Evolutionary conservation across 305 asterid genomes (phyloP).

Genomic region (Salvia sclarea): DNA sequence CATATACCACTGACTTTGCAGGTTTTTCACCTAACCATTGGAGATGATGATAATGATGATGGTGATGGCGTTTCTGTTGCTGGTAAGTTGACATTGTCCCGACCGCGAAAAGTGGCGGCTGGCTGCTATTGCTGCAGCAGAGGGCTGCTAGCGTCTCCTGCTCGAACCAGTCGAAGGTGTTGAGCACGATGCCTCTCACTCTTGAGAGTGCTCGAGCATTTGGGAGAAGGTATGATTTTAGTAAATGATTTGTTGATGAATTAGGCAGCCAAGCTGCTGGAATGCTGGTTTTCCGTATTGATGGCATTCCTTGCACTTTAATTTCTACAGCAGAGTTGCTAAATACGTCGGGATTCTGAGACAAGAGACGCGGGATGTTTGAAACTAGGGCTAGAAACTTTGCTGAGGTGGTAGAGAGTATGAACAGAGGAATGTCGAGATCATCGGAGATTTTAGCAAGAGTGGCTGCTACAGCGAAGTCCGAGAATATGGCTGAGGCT

Average conservation of each 20-base stretch:
- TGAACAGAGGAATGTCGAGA: slow-evolving; percentile 34
- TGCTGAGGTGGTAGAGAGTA: slow-evolving; percentile 47
- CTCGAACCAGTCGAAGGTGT: slow-evolving; percentile 39
- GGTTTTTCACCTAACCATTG: slow-evolving; percentile 38
- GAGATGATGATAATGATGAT: neutral
- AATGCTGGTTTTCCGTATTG: slow-evolving; percentile 30
- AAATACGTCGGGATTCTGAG: slow-evolving; percentile 16
- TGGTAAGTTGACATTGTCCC: slow-evolving; percentile 36
- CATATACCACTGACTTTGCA: slow-evolving; percentile 37
- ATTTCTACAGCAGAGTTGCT: slow-evolving; percentile 12
- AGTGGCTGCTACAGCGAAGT: slow-evolving; percentile 36
- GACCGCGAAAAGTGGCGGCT: slow-evolving; percentile 36
- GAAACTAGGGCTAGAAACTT: slow-evolving; percentile 33
- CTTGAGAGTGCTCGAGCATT: slow-evolving; percentile 39
- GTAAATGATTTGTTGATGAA: slow-evolving; percentile 34
- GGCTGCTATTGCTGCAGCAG: slow-evolving; percentile 6
- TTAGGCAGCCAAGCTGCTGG: slow-evolving; percentile 43
- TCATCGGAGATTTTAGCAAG: slow-evolving; percentile 32
- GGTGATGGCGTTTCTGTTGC: slow-evolving; percentile 5
- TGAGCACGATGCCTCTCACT: slow-evolving; percentile 37
- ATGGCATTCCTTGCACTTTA: slow-evolving; percentile 38
- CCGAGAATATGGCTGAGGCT: slow-evolving; percentile 41
- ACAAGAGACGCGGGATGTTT: slow-evolving; percentile 36
- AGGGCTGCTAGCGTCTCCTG: slow-evolving; percentile 36
- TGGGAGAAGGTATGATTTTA: slow-evolving; percentile 39